These are phyloP conservation scores for Helianthus tuberosus DNA, from an alignment of 129 eudicot species.

Conservation along the genomic window DNA sequence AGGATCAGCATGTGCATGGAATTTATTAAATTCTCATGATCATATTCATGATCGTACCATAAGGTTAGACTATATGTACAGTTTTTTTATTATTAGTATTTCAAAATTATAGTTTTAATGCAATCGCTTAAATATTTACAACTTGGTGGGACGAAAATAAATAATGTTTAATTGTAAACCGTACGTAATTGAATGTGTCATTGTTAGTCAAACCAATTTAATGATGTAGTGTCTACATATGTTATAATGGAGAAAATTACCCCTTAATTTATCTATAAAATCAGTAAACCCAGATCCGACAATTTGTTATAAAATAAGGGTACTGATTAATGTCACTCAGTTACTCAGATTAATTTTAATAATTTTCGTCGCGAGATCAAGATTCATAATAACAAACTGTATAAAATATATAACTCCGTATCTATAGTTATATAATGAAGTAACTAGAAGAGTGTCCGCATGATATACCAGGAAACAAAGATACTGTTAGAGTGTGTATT, in stretches of 20 bases:
- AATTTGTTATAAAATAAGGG: neutral
- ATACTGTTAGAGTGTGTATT: no score
- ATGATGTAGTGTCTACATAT: neutral
- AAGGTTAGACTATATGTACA: neutral
- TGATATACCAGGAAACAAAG: no score
- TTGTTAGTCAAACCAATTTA: slow-evolving; percentile 16
- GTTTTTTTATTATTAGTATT: neutral
- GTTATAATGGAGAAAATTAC: neutral
- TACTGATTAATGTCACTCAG: neutral
- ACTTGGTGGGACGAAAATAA: neutral
- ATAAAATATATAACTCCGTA: no score
- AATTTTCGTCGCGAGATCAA: neutral
- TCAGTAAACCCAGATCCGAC: neutral
- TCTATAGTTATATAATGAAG: no score
- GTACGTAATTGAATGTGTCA: slow-evolving; percentile 24
- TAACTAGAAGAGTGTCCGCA: no score
- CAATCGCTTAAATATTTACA: neutral
- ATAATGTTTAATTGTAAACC: neutral
- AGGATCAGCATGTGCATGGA: slow-evolving; percentile 19
- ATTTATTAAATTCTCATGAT: slow-evolving; percentile 15
- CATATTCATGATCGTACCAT: slow-evolving; percentile 25
- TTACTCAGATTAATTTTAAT: neutral
- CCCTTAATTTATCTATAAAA: neutral
- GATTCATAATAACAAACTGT: no score
- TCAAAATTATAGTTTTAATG: neutral